Conservation (phyloP, 768 basidiomycete genomes). For the Tricholoma terreum region DNA sequence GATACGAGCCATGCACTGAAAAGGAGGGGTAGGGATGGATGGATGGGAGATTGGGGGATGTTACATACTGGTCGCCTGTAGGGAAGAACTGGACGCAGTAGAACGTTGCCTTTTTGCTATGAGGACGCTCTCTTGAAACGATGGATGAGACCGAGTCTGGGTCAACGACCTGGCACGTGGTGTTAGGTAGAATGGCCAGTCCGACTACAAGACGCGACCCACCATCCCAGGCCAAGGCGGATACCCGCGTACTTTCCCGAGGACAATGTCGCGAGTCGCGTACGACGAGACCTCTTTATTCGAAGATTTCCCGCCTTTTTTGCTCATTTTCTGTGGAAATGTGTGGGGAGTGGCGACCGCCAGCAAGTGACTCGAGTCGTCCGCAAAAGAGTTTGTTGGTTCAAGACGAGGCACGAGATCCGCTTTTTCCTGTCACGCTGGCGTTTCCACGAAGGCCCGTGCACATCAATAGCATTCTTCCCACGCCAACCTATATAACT, state of each 20-base stretch:
- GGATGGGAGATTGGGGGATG: conserved; percentile 6
- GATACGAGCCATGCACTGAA: conserved; percentile 79
- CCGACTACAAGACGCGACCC: conserved; percentile 33
- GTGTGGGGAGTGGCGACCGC: too few species aligned
- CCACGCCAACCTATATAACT: too few species aligned
- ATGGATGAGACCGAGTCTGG: conserved; percentile 56
- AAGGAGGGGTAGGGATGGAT: not conserved
- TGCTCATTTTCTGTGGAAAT: conserved; percentile 40
- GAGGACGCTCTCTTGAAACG: conserved; percentile 72
- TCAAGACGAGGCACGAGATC: not conserved
- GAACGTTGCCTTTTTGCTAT: conserved; percentile 64
- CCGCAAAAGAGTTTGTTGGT: not conserved
- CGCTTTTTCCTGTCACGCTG: not conserved
- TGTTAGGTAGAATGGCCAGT: not conserved
- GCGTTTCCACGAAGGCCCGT: not conserved
- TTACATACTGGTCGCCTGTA: conserved; percentile 84
- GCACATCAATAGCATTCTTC: not conserved
- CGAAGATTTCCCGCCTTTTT: conserved; percentile 47
- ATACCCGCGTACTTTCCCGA: conserved; percentile 91
- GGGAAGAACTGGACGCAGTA: conserved; percentile 88
- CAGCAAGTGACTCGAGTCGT: too few species aligned
- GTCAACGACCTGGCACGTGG: conserved; percentile 71
- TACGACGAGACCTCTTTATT: conserved; percentile 49
- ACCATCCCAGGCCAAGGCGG: conserved; percentile 96
- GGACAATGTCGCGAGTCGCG: conserved; percentile 77